Evolutionary conservation across 768 basidiomycete genomes (phyloP).

Genomic region (Boletus coccyginus): DNA sequence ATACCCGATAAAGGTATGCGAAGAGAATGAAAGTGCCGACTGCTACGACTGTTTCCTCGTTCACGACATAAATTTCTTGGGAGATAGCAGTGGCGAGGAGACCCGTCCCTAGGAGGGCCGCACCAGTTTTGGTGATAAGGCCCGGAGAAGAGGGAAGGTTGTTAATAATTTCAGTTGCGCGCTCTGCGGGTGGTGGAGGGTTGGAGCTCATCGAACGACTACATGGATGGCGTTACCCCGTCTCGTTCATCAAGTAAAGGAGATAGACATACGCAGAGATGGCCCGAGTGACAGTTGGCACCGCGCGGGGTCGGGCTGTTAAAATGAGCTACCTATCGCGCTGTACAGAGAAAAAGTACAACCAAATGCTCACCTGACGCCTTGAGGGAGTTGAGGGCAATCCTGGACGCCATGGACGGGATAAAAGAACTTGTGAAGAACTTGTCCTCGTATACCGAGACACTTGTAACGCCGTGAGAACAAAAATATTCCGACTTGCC

Average conservation of each 20-base stretch:
- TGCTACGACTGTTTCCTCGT: slow-evolving; percentile 91
- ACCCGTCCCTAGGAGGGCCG: slow-evolving; percentile 87
- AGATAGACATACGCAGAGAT: slow-evolving; percentile 44
- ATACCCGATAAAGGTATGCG: slow-evolving; percentile 76
- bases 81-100: slow-evolving; percentile 90
- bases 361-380: slow-evolving; percentile 46
- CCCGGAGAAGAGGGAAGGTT: slow-evolving; percentile 80
- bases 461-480: slow-evolving; percentile 27
- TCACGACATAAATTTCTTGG: slow-evolving; percentile 95
- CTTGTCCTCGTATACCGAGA: background rate
- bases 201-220: slow-evolving; percentile 69
- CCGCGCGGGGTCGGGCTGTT: slow-evolving; percentile 54
- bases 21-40: slow-evolving; percentile 82
- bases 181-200: slow-evolving; percentile 76
- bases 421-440: slow-evolving; percentile 5
- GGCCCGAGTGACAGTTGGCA: slow-evolving; percentile 45
- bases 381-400: slow-evolving; percentile 63
- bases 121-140: slow-evolving; percentile 93
- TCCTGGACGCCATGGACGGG: slow-evolving; percentile 62
- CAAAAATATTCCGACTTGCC: slow-evolving; percentile 29
- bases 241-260: slow-evolving; percentile 2
- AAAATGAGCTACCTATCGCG: background rate
- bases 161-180: slow-evolving; percentile 88
- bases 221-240: slow-evolving; percentile 11
- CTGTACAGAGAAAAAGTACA: background rate